Evolutionary conservation across 1,139 yeast genomes (phyloP), one percentile per base, ranked within the genome.

Genomic region (Eremothecium sinecaudum): DNA sequence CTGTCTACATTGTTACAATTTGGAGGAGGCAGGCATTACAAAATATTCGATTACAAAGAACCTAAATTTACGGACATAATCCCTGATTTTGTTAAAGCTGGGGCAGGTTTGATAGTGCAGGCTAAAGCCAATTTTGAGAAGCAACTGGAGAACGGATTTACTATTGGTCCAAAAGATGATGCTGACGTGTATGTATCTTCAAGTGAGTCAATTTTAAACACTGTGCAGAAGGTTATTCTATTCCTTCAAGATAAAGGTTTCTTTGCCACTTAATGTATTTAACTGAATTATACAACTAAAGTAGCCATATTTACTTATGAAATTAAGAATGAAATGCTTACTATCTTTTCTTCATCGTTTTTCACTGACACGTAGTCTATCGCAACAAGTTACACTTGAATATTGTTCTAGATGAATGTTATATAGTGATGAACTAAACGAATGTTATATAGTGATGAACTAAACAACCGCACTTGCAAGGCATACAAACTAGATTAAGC

Each of bases 1-100:
- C 83, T 86, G 59, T 82, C 92, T 28, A 82, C 93, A 18, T 76
- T 87, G 63, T 82, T 87, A 67, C 95, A 87, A 67, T 77, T 73
- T 47, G 74, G 80, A 42, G 90, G 94, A 35, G 86, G 84, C 35
- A 79, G 97, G 59, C 79, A 87, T 51, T 82, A 81, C 46, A 73
- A 93, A 33, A 70, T 80, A 43, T 64, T 86, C 45, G 51, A 47
- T 8, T 52, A 53, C 32, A 34, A 37, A 5, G 35, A 46, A 20
- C 38, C 37, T 18, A n/a, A n/a, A n/a, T n/a, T n/a, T n/a, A 20
- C 38, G n/a, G 35, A 36, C 11, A 25, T 48, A 19, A 73, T 87
- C 35, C 73, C 79, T 43, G 96, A 87, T 63, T 73, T 87, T 50
- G 83, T 84, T 37, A 76, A 83, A 56, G 74, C 95, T 20, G 96